phyloP scores from a whole-genome alignment of 1,284 basidiomycete genomes.

The Sporisorium reilianum region DNA sequence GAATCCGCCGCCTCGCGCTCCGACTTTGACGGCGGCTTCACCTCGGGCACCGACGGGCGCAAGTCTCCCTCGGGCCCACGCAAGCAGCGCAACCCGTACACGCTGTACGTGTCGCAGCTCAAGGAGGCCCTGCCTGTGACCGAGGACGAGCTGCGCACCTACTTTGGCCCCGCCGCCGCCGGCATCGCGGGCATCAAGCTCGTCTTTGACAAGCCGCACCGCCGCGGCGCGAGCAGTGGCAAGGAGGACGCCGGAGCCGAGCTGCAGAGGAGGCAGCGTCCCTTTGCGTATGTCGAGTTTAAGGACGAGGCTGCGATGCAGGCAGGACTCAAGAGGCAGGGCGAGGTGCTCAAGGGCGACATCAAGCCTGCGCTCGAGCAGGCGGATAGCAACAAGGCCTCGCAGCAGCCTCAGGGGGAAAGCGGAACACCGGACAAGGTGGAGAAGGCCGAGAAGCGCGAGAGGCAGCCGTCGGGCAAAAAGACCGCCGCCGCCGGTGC shows the following conservation, averaged over 20 bases:
- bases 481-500: conserved; percentile 1
- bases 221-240: conserved; percentile 31
- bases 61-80: conserved; percentile 32
- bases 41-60: conserved; percentile 38
- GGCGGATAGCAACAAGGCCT: conserved; percentile 47
- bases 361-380: conserved; percentile 38
- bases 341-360: conserved; percentile 38
- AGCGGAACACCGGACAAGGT: conserved; percentile 2
- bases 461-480: not conserved
- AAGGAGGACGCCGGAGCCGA: conserved; percentile 28
- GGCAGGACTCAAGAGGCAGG: conserved; percentile 40
- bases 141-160: conserved; percentile 54
- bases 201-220: conserved; percentile 49
- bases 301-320: conserved; percentile 44
- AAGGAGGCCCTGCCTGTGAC: conserved; percentile 57
- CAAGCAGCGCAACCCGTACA: conserved; percentile 40
- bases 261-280: conserved; percentile 41
- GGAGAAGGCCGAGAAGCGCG: conserved; percentile 8
- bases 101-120: conserved; percentile 57
- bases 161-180: conserved; percentile 58
- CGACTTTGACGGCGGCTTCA: conserved; percentile 44
- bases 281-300: conserved; percentile 57
- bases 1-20: conserved; percentile 47
- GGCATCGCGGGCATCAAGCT: conserved; percentile 54
- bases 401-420: conserved; percentile 9